Evolutionary conservation across 768 basidiomycete genomes (phyloP).

Genomic region (Dictyophora rubrovolvata): DNA sequence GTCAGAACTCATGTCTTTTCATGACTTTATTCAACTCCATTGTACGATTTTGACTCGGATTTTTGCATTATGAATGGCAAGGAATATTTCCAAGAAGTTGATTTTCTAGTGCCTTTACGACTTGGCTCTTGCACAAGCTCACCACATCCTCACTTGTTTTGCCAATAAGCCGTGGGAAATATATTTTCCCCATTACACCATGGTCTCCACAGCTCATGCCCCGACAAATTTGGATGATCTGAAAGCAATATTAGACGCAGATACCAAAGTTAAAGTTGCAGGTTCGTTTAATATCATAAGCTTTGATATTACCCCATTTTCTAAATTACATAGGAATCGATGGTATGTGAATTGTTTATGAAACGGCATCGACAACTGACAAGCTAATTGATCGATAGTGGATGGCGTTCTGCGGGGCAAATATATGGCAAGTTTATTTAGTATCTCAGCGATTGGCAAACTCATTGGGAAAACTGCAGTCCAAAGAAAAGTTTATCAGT

Average conservation of each 20-base stretch:
- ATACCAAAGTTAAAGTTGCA: constrained; percentile 88
- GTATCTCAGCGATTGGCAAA: constrained; percentile 10
- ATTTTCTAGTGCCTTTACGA: too few species aligned
- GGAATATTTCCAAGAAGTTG: too few species aligned
- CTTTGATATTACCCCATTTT: neutral
- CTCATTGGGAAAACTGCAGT: constrained; percentile 36
- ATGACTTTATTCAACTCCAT: too few species aligned
- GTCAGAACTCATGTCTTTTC: too few species aligned
- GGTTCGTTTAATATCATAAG: constrained; percentile 38
- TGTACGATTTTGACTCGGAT: too few species aligned
- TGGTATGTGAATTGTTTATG: constrained; percentile 35
- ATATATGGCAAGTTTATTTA: constrained; percentile 54
- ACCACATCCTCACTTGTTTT: too few species aligned
- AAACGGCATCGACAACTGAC: neutral
- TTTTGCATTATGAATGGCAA: too few species aligned
- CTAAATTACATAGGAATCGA: constrained; percentile 43
- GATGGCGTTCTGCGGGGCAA: constrained; percentile 95
- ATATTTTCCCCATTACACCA: neutral
- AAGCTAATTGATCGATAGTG: constrained; percentile 33
- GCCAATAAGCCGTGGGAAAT: neutral
- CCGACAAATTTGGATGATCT: constrained; percentile 53
- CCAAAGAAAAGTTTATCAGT: constrained; percentile 82
- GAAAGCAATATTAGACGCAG: constrained; percentile 38
- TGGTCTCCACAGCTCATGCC: constrained; percentile 24
- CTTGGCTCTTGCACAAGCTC: too few species aligned